These are phyloP conservation scores for Xerocomellus dryophilus DNA, from an alignment of 768 basidiomycete species.

Conservation along the genomic window DNA sequence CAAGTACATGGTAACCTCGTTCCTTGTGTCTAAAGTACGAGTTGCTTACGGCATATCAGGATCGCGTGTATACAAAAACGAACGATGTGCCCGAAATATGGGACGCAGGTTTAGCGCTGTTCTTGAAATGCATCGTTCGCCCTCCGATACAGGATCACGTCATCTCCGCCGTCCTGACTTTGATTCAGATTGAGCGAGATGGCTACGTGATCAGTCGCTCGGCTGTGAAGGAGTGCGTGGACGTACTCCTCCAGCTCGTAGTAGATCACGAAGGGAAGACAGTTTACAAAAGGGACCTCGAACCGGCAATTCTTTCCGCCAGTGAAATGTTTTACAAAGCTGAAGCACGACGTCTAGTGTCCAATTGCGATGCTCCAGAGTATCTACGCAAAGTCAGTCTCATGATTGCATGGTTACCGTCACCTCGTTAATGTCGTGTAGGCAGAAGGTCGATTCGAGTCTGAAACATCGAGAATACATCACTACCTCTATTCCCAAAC, in stretches of 20 bases:
- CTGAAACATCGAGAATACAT: constrained; percentile 80
- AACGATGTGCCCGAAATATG: constrained; percentile 77
- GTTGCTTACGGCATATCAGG: constrained; percentile 49
- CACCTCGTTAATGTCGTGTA: constrained; percentile 32
- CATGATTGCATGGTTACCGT: background rate
- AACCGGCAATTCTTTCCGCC: constrained; percentile 74
- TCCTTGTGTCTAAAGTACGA: background rate
- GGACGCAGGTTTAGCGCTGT: constrained; percentile 79
- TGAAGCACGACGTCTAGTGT: constrained; percentile 69
- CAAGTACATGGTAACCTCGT: constrained; percentile 83
- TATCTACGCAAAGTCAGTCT: constrained; percentile 73
- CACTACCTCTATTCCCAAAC: constrained; percentile 85
- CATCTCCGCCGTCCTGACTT: constrained; percentile 74
- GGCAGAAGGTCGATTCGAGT: constrained; percentile 77
- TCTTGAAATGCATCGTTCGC: constrained; percentile 76
- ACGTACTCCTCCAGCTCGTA: constrained; percentile 72
- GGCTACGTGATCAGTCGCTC: constrained; percentile 91
- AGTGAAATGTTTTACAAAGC: constrained; percentile 75
- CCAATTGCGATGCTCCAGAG: constrained; percentile 74
- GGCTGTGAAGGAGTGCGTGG: constrained; percentile 83
- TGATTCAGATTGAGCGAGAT: constrained; percentile 89
- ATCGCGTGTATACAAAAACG: constrained; percentile 79
- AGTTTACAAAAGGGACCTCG: constrained; percentile 81
- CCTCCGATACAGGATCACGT: constrained; percentile 82
- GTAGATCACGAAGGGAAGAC: constrained; percentile 48